Percentiles rank a stretch among this genome's conserved stretches.
These are phyloP conservation scores for Zhuliangozyma blackwelliae DNA, from an alignment of 1,139 yeast species.

Conservation along the genomic window DNA sequence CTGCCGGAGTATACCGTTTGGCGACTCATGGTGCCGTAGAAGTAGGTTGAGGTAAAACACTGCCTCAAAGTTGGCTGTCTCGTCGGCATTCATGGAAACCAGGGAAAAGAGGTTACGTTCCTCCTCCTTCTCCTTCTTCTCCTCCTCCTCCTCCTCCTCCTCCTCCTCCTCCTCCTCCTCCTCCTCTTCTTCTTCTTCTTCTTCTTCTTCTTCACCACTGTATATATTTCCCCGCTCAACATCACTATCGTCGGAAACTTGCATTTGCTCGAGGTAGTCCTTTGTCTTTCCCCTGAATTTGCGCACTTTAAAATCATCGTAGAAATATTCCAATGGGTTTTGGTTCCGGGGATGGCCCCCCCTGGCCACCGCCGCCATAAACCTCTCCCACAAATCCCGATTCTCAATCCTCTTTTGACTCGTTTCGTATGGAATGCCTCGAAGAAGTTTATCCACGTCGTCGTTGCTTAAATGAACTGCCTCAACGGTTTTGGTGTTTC, in stretches of 20 bases:
- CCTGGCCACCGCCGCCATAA: neutral
- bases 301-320: constrained; percentile 8
- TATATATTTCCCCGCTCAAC: constrained; percentile 14
- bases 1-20: constrained; percentile 20
- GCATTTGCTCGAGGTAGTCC: constrained; percentile 20
- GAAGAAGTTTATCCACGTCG: constrained; percentile 1
- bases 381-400: neutral
- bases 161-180: constrained; percentile 1
- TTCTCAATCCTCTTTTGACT: neutral
- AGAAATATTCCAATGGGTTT: constrained; percentile 3
- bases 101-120: too few relatives aligned
- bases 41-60: constrained; percentile 12
- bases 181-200: too few relatives aligned
- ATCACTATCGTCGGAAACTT: constrained; percentile 34
- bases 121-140: neutral
- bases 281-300: constrained; percentile 1
- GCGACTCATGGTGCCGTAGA: constrained; percentile 24
- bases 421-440: neutral
- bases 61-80: neutral
- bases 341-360: too few relatives aligned
- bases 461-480: neutral
- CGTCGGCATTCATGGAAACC: neutral
- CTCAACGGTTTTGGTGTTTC: constrained; percentile 7
- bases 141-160: neutral
- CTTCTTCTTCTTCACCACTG: constrained; percentile 7